Evolutionary conservation across 106 monocot species (phyloP).

Genomic region (Dendrobium catenatum): DNA sequence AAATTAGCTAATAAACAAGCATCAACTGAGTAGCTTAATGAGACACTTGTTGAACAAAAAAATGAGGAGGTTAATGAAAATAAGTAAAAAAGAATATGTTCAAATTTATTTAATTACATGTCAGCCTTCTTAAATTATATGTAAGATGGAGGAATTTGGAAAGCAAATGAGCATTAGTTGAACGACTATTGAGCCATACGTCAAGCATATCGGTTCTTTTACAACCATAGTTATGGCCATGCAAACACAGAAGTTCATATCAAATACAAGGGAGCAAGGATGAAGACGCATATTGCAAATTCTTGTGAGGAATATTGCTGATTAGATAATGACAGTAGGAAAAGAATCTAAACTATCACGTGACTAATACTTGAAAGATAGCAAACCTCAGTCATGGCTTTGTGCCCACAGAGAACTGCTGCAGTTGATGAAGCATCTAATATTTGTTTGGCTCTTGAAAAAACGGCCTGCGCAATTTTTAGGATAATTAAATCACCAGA

Average conservation of each 20-base stretch:
- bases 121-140: too few relatives aligned
- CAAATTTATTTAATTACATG: too few relatives aligned
- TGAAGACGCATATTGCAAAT: neutral
- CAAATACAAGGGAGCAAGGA: neutral
- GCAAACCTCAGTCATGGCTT: slow-evolving; percentile 57
- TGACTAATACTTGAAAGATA: neutral
- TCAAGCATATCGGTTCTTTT: too few relatives aligned
- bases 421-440: slow-evolving; percentile 12
- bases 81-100: too few relatives aligned
- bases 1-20: too few relatives aligned
- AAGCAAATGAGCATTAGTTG: too few relatives aligned
- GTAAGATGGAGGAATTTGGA: too few relatives aligned
- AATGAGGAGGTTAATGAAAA: too few relatives aligned
- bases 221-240: neutral
- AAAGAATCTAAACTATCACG: neutral
- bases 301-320: neutral
- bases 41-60: too few relatives aligned
- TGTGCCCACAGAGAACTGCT: slow-evolving; percentile 67
- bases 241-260: neutral
- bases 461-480: slow-evolving; percentile 34
- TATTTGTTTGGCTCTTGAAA: slow-evolving; percentile 43
- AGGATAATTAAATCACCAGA: neutral
- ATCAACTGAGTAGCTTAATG: too few relatives aligned
- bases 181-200: too few relatives aligned
- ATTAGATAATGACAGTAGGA: neutral